Base-by-base conservation (phyloP, 1,284 basidiomycete genomes). In the Hymenochaete sp. region DNA sequence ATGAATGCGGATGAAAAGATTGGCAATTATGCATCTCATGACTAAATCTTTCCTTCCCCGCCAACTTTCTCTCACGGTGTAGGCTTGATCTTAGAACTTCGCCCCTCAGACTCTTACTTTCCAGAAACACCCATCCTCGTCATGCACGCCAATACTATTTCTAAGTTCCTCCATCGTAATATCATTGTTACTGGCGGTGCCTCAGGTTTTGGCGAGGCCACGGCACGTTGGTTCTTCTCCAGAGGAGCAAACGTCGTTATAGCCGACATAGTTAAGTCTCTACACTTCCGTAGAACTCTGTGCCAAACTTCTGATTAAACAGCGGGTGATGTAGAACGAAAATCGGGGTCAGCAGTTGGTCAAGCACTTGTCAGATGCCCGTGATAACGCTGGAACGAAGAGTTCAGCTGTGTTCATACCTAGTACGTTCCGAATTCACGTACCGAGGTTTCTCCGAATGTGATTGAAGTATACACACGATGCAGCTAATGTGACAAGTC, bases 131-230 rank as follows among this genome's bases (percentile, higher is more conserved):
- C 14, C 22, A 9, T 10, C 25, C 25, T 9, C 22, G 7, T 22
- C 9, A 19, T 37, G 11, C 32, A 11, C 35, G 35, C 33, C 25
- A 27, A 27, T 24, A 28, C 29, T 27, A 26, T 26, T 42, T 42
- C 32, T 35, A 26, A 19, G 18, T 35, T 16, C 43, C 31, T 47
- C n/a, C 29, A 19, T 11, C 39, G 40, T 19, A 40, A 32, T 8
- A 36, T 49, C 10, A 49, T 49, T n/a, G 43, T 49, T 11, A 49
- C 47, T 7, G 43, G 47, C 33, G 47, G 47, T n/a, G 43, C 47
- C 10, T 49, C 47, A 4, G 47, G 47, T 6, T 49, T 49, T 22
- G 47, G 47, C 7, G 38, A 45, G 29, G 43, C 42, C 8, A 49
- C 47, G 22, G 47, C 43, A 6, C 37, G 42, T 36, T 49, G 47